phyloP scores from a whole-genome alignment of 1,284 basidiomycete genomes.

The Naganishia albida region DNA sequence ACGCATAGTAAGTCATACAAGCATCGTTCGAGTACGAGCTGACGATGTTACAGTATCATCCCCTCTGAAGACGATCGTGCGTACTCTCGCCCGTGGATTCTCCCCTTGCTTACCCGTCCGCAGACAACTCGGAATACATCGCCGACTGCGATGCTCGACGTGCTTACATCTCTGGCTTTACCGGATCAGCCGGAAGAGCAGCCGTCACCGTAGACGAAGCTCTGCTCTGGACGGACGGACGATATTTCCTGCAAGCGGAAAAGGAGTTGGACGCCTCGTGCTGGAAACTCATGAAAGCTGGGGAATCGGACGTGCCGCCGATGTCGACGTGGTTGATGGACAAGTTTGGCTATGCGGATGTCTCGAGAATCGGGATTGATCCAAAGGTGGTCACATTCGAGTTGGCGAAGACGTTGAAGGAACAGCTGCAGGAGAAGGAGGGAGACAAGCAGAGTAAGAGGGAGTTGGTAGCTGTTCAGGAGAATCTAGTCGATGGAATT shows the following conservation, averaged over 20 bases:
- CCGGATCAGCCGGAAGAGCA: constrained; percentile 86
- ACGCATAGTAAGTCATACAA: constrained; percentile 59
- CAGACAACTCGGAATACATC: constrained; percentile 88
- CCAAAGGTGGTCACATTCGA: constrained; percentile 66
- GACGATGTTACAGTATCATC: constrained; percentile 59
- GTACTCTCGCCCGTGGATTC: constrained; percentile 44
- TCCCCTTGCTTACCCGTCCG: constrained; percentile 2
- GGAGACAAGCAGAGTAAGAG: constrained; percentile 64
- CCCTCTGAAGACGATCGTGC: constrained; percentile 86
- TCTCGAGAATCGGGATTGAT: constrained; percentile 75
- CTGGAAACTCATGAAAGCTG: constrained; percentile 92
- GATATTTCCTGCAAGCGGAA: constrained; percentile 90
- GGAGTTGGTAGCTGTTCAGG: constrained; percentile 63
- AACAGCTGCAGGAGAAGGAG: constrained; percentile 51
- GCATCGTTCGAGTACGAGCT: not conserved
- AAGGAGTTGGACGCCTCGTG: constrained; percentile 70
- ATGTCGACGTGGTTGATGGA: constrained; percentile 74
- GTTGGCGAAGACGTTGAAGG: constrained; percentile 55
- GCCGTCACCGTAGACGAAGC: constrained; percentile 73
- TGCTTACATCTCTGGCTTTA: constrained; percentile 87
- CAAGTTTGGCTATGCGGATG: constrained; percentile 61
- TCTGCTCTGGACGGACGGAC: constrained; percentile 71
- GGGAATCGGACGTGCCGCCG: constrained; percentile 78
- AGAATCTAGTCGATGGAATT: constrained; percentile 79
- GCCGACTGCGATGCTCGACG: constrained; percentile 80